These are phyloP conservation scores for Anethum foeniculum DNA, from an alignment of 140 eudicot species.

Conservation along the genomic window DNA sequence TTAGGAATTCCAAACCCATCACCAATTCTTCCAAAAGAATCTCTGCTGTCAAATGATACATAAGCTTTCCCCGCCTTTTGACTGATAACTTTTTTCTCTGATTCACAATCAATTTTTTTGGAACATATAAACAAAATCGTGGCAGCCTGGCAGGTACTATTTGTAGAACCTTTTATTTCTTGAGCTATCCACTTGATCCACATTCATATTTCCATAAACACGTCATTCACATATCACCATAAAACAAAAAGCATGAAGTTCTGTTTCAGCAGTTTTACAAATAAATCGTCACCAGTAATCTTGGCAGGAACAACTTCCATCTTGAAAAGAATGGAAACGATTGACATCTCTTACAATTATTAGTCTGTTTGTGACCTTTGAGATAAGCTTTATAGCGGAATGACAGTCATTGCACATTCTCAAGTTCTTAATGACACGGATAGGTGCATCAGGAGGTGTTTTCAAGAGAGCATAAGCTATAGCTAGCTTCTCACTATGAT, in stretches of 20 bases:
- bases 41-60: conserved; percentile 20
- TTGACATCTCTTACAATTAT: conserved; percentile 12
- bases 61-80: conserved; percentile 25
- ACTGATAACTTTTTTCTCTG: background rate
- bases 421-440: conserved; percentile 12
- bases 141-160: background rate
- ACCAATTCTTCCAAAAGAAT: conserved; percentile 25
- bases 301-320: conserved; percentile 7
- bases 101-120: background rate
- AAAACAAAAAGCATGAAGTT: background rate
- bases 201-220: background rate
- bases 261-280: background rate
- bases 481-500: conserved; percentile 10
- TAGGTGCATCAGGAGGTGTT: conserved; percentile 10
- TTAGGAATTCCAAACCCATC: conserved; percentile 21
- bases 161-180: background rate
- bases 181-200: background rate
- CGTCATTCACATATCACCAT: background rate
- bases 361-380: conserved; percentile 1
- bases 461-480: conserved; percentile 7
- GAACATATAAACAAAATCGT: background rate
- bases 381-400: conserved; percentile 3
- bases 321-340: conserved; percentile 4
- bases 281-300: conserved; percentile 1
- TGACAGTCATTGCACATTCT: conserved; percentile 10